Evolutionary conservation across 345 rosid genomes (phyloP).

Genomic region (Psidium guajava): DNA sequence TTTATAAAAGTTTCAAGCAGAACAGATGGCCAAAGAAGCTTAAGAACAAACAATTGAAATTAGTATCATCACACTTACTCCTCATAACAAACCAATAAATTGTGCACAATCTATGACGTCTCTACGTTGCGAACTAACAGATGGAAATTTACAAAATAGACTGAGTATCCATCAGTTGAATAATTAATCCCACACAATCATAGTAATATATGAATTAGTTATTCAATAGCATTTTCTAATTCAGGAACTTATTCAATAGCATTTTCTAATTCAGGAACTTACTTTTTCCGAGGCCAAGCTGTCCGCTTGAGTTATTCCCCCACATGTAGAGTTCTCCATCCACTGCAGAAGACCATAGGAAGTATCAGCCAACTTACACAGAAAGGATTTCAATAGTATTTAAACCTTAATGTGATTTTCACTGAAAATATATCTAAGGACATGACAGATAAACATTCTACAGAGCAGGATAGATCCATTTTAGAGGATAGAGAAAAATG

Average conservation of each 20-base stretch:
- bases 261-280: background rate
- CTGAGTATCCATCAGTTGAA: background rate
- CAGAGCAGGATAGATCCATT: background rate
- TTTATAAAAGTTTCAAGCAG: background rate
- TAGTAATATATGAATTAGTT: background rate
- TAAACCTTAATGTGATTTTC: background rate
- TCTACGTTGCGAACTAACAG: background rate
- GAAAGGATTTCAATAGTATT: background rate
- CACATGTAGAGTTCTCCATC: slow-evolving; percentile 88
- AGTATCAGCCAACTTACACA: background rate
- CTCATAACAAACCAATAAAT: background rate
- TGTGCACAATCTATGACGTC: background rate
- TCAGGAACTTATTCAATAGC: background rate
- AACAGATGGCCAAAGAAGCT: background rate
- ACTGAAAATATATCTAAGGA: background rate
- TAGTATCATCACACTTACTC: background rate
- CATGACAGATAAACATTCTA: background rate
- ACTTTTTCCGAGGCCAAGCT: slow-evolving; percentile 97
- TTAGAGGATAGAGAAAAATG: background rate
- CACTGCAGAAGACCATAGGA: slow-evolving; percentile 25
- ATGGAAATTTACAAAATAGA: background rate
- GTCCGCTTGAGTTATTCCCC: slow-evolving; percentile 93
- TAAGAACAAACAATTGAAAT: background rate
- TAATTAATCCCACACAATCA: background rate
- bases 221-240: background rate